phyloP scores from a whole-genome alignment of 768 basidiomycete species.

The Cytidiella melzeri region DNA sequence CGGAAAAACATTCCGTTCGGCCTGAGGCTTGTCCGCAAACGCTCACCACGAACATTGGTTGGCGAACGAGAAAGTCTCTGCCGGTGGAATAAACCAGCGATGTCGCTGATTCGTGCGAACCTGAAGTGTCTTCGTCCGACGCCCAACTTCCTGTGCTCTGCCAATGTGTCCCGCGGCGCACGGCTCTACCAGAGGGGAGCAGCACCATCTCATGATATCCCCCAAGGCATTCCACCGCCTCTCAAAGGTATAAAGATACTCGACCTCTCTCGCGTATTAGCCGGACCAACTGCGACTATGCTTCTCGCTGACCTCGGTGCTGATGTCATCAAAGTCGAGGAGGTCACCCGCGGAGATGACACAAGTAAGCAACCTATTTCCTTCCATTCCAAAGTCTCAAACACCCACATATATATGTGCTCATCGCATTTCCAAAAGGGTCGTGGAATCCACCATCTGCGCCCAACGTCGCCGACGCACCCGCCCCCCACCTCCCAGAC shows the following conservation, averaged over 20 bases:
- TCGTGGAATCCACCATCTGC: slow-evolving; percentile 58
- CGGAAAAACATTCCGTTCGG: too few relatives aligned
- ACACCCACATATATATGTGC: slow-evolving; percentile 6
- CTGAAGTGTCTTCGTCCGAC: too few relatives aligned
- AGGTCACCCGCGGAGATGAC: slow-evolving; percentile 78
- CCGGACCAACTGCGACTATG: slow-evolving; percentile 92
- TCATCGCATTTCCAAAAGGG: slow-evolving; percentile 32
- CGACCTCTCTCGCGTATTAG: slow-evolving; percentile 85
- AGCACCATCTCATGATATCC: neutral
- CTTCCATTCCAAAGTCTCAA: slow-evolving; percentile 12
- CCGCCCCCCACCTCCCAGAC: slow-evolving; percentile 63
- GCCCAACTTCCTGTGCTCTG: too few relatives aligned
- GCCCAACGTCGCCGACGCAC: slow-evolving; percentile 33
- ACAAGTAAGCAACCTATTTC: slow-evolving; percentile 49
- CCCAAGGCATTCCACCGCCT: slow-evolving; percentile 66
- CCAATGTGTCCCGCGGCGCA: too few relatives aligned
- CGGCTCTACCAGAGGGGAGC: slow-evolving; percentile 8
- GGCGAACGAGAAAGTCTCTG: too few relatives aligned
- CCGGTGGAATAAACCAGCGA: too few relatives aligned
- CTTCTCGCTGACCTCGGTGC: slow-evolving; percentile 86
- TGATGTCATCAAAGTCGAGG: slow-evolving; percentile 91
- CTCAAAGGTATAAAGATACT: slow-evolving; percentile 77
- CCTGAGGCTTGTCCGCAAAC: too few relatives aligned
- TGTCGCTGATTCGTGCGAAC: too few relatives aligned
- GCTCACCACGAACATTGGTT: too few relatives aligned